These are phyloP conservation scores for Botrytis deweyae DNA, from an alignment of 2,329 filamentous ascomycete genomes.

Conservation along the genomic window DNA sequence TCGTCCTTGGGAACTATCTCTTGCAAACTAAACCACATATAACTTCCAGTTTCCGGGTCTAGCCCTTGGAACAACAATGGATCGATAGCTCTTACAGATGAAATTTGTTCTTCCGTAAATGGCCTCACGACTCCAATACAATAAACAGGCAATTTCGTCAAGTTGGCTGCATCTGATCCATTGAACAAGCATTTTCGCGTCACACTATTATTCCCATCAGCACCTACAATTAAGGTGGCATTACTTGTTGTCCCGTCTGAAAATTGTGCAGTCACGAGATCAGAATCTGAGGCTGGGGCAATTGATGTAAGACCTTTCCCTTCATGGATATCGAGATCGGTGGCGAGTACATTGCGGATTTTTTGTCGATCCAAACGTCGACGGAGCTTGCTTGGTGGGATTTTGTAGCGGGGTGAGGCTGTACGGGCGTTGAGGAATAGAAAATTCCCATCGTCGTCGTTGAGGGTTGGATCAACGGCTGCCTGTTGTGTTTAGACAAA, in stretches of 20 bases:
- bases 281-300: constrained; percentile 18
- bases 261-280: constrained; percentile 37
- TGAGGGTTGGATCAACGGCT: constrained; percentile 38
- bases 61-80: constrained; percentile 55
- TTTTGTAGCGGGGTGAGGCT: constrained; percentile 42
- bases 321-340: constrained; percentile 45
- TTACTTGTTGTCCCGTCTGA: constrained; percentile 38
- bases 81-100: constrained; percentile 48
- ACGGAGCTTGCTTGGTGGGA: constrained; percentile 42
- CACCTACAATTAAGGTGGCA: constrained; percentile 42
- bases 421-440: constrained; percentile 45
- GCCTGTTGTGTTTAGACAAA: not conserved
- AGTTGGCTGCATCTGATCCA: constrained; percentile 41
- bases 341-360: constrained; percentile 24
- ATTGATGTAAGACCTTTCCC: constrained; percentile 48
- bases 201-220: constrained; percentile 42
- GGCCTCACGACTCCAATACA: constrained; percentile 43
- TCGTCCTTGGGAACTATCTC: constrained; percentile 42
- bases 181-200: constrained; percentile 28
- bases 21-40: constrained; percentile 51
- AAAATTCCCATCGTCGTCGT: constrained; percentile 43
- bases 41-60: constrained; percentile 51
- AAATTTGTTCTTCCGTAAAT: constrained; percentile 43
- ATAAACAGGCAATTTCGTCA: constrained; percentile 42
- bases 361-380: constrained; percentile 41